Evolutionary conservation across 2,329 filamentous ascomycete species (phyloP), one percentile per base, ranked within the genome.

Genomic region (Ascochyta rabiei): DNA sequence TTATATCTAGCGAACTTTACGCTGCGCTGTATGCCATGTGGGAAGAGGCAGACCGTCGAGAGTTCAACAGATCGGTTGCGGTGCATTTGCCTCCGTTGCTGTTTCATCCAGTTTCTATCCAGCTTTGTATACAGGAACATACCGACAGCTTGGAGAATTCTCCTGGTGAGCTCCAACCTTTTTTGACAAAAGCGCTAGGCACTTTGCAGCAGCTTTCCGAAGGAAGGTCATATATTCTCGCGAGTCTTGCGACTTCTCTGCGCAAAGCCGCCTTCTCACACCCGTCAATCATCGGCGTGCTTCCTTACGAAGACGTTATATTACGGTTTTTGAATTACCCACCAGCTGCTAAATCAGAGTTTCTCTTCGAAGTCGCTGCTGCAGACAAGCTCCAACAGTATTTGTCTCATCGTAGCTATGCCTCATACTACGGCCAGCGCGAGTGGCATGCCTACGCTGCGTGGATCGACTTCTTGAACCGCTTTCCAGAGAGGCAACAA

Each of bases 31-130:
- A 75, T 34, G 71, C 72, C 2, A 66, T 81, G n/a, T 81, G 78
- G 78, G 75, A 75, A 28, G 79, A 81, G 54, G 64, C 79, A 2
- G 80, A 81, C 53, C 76, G 76, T 43, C 75, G 80, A 45, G 79
- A 81, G 37, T 81, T 79, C 57, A 74, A 75, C 12, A 75, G 78
- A 55, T 64, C 65, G 2, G 69, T 77, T 1, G 67, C 77, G 5
- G 58, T 77, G 39, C 63, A 69, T 15, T 34, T 80, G 8, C 75
- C 78, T 3, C 47, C 56, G 4, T 39, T 79, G 1, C 62, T 79
- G 12, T 72, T 79, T 19, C 72, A 79, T 51, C 64, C 68, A 8
- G 49, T 26, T 13, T 70, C 70, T 60, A 60, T 72, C 26, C 42
- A 54, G n/a, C 26, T 56, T 2, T 67, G 63, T 49, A 21, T 61